Evolutionary conservation across 192 early-diverging fungal species (phyloP), one percentile per base, ranked within the genome.

Genomic region (Coemansia javaensis): DNA sequence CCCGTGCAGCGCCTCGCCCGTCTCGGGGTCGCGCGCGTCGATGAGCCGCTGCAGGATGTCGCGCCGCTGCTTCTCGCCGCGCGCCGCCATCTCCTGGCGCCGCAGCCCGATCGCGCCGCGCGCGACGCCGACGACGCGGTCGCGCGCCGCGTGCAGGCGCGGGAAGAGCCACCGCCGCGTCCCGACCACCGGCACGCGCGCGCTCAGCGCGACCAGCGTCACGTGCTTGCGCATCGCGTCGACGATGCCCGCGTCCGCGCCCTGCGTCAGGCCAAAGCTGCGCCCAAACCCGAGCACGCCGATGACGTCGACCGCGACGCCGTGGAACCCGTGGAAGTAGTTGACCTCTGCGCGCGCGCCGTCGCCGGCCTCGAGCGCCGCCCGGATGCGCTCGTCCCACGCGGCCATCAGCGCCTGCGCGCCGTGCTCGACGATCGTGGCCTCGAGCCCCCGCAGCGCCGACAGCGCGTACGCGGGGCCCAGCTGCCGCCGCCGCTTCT

Each of bases 31-130:
- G 0, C 22, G 30, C 0, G 75, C 63, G 4, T 73, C 64, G 11
- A 77, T 56, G 8, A 77, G 38, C 11, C 40, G 44, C 27, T 77
- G 75, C 32, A 77, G 47, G 15, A 72, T 63, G 28, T 77, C 69
- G 23, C 40, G 1, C 14, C 17, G 31, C 25, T 18, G 3, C 28
- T 31, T 10, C 14, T 20, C 2, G 21, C 33, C 5, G 24, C 30
- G 2, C 12, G 15, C 15, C 41, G n/a, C n/a, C n/a, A n/a, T 31
- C 11, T 59, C 16, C 4, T 22, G n/a, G 14, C 34, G 40, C 2
- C 44, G 40, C 6, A 50, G 24, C 5, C 17, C 23, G 13, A 61
- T 49, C 0, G 69, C 48, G 13, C n/a, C 31, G 8, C 40, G 5
- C 0, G 48, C 52, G 27, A 57, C 24, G n/a, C 3, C 16, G 0